These are phyloP conservation scores for Galerina sulciceps DNA, from an alignment of 768 basidiomycete genomes.

Conservation along the genomic window DNA sequence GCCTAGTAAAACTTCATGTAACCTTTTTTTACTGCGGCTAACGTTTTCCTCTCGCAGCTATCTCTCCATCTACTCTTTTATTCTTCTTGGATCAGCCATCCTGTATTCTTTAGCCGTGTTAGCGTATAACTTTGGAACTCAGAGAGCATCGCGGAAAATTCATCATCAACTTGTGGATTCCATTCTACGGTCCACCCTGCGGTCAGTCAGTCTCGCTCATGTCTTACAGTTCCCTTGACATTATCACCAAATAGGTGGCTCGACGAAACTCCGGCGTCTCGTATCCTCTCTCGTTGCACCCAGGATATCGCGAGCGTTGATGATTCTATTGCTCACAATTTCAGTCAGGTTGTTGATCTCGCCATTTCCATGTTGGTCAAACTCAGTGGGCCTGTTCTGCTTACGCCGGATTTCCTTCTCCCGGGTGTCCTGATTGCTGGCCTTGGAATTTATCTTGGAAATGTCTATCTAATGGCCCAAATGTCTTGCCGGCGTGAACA, in stretches of 20 bases:
- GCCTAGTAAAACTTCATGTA: slow-evolving; percentile 34
- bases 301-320: slow-evolving; percentile 69
- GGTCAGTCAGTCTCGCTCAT: slow-evolving; percentile 34
- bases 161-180: slow-evolving; percentile 56
- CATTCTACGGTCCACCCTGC: slow-evolving; percentile 60
- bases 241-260: slow-evolving; percentile 42
- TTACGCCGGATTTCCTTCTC: slow-evolving; percentile 47
- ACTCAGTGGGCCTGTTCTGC: slow-evolving; percentile 44
- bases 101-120: slow-evolving; percentile 37
- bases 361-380: slow-evolving; percentile 39
- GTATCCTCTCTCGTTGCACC: slow-evolving; percentile 69
- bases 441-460: slow-evolving; percentile 46
- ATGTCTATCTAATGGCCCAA: slow-evolving; percentile 48
- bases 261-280: slow-evolving; percentile 45
- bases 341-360: slow-evolving; percentile 30
- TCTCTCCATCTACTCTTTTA: slow-evolving; percentile 29
- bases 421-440: slow-evolving; percentile 44
- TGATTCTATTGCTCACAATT: slow-evolving; percentile 30
- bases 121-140: slow-evolving; percentile 48
- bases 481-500: slow-evolving; percentile 50
- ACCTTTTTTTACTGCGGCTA: background rate
- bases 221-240: background rate
- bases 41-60: slow-evolving; percentile 41
- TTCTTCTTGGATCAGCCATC: slow-evolving; percentile 7
- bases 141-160: slow-evolving; percentile 57